Percentiles rank a stretch among this genome's conserved stretches.
Conservation (phyloP, 768 basidiomycete species). For the Russula sp. region DNA sequence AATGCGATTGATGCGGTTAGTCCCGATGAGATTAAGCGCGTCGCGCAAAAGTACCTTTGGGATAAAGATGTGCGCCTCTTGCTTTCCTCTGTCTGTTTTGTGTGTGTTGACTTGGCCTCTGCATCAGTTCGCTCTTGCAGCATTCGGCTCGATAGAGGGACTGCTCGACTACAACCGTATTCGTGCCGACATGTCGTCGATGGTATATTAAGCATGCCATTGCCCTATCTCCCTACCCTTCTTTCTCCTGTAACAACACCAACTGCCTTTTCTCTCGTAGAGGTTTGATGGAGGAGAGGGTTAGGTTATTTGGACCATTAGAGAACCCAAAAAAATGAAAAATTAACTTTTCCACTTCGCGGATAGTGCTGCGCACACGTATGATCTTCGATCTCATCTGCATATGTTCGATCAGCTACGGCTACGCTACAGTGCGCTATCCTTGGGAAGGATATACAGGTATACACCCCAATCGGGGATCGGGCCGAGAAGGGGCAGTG, state of each 20-base stretch:
- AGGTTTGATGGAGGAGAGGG: constrained; percentile 9
- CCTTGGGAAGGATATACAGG: background rate
- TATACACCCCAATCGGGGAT: too few relatives aligned
- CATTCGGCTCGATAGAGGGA: constrained; percentile 87
- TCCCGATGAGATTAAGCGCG: constrained; percentile 84
- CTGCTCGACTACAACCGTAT: constrained; percentile 93
- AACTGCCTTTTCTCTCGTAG: constrained; percentile 2
- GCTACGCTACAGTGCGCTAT: background rate
- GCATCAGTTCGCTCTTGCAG: constrained; percentile 75
- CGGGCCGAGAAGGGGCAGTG: too few relatives aligned
- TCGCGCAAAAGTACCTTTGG: constrained; percentile 96
- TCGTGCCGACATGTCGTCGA: constrained; percentile 76
- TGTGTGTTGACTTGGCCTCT: background rate
- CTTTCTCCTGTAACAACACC: background rate
- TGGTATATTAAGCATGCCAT: constrained; percentile 54
- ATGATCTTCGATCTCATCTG: background rate
- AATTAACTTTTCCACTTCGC: background rate
- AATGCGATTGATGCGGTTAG: constrained; percentile 86
- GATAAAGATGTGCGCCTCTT: constrained; percentile 77
- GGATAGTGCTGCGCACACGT: background rate
- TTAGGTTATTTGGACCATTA: background rate
- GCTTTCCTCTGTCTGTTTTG: constrained; percentile 9
- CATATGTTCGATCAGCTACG: background rate
- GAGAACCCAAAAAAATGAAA: constrained; percentile 16
- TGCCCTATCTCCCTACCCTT: background rate